These are phyloP conservation scores for Dictyostelium capitatum DNA, from an alignment of 78 protist genomes.

Conservation along the genomic window DNA sequence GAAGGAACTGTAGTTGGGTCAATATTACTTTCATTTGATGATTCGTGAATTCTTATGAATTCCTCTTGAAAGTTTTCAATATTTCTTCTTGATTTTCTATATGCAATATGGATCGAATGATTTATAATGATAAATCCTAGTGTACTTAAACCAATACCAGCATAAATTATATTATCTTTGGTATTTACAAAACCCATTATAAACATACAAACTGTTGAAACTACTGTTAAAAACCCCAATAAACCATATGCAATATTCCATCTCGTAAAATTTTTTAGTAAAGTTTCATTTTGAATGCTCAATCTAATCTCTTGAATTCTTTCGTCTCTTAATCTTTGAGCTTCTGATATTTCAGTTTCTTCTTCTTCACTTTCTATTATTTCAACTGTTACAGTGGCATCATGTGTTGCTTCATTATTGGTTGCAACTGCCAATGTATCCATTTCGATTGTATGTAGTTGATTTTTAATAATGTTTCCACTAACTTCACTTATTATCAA, in stretches of 20 bases:
- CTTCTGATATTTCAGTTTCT: neutral
- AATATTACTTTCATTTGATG: neutral
- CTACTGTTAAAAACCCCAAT: conserved; percentile 15
- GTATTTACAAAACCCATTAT: conserved; percentile 42
- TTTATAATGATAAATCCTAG: conserved; percentile 52
- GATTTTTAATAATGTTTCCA: neutral
- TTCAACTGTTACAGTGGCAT: neutral
- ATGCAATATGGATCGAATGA: conserved; percentile 65
- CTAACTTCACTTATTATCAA: neutral
- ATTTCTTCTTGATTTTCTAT: conserved; percentile 49
- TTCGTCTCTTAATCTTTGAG: neutral
- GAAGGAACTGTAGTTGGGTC: conserved; percentile 22
- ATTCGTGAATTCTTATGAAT: neutral
- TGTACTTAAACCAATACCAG: conserved; percentile 51
- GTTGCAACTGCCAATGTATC: neutral
- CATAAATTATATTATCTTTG: conserved; percentile 40
- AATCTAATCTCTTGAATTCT: neutral
- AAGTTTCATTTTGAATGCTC: conserved; percentile 1
- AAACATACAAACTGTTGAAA: conserved; percentile 46
- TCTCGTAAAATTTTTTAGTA: conserved; percentile 35
- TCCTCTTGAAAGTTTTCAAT: conserved; percentile 13
- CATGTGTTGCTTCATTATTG: no score
- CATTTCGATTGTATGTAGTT: neutral
- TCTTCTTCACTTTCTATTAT: neutral
- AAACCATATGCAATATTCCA: conserved; percentile 25